These are phyloP conservation scores for Backusella circina DNA, from an alignment of 192 early-diverging fungal species.

Conservation along the genomic window DNA sequence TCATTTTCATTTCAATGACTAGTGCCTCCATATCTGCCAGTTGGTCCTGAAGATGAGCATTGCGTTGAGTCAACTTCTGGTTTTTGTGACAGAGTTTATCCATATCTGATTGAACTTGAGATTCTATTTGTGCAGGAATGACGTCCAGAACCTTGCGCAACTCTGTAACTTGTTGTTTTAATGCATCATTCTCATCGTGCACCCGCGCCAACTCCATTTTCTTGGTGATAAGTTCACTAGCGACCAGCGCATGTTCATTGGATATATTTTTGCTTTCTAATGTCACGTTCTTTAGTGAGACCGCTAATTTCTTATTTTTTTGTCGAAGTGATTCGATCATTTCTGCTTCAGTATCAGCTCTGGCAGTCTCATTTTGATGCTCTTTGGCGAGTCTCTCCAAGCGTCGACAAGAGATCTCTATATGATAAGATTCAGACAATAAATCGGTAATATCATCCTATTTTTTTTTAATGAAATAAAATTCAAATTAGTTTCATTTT, in stretches of 20 bases:
- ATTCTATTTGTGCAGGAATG: slow-evolving; percentile 57
- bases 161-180: slow-evolving; percentile 53
- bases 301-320: slow-evolving; percentile 61
- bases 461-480: background rate
- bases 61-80: slow-evolving; percentile 61
- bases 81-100: slow-evolving; percentile 81
- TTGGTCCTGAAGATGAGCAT: slow-evolving; percentile 61
- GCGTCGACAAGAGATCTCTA: slow-evolving; percentile 63
- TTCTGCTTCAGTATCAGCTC: slow-evolving; percentile 64
- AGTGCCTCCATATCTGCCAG: slow-evolving; percentile 63
- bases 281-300: slow-evolving; percentile 59
- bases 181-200: slow-evolving; percentile 47
- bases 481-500: background rate
- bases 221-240: slow-evolving; percentile 58
- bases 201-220: slow-evolving; percentile 53
- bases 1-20: slow-evolving; percentile 69
- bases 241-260: slow-evolving; percentile 70
- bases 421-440: slow-evolving; percentile 73
- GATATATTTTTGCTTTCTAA: slow-evolving; percentile 59
- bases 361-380: slow-evolving; percentile 60
- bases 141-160: slow-evolving; percentile 51
- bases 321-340: slow-evolving; percentile 54
- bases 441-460: slow-evolving; percentile 68
- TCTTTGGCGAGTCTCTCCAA: slow-evolving; percentile 70
- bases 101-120: slow-evolving; percentile 61